phyloP scores from a whole-genome alignment of 2,329 filamentous ascomycete species.

The Fusarium lyarnte region DNA sequence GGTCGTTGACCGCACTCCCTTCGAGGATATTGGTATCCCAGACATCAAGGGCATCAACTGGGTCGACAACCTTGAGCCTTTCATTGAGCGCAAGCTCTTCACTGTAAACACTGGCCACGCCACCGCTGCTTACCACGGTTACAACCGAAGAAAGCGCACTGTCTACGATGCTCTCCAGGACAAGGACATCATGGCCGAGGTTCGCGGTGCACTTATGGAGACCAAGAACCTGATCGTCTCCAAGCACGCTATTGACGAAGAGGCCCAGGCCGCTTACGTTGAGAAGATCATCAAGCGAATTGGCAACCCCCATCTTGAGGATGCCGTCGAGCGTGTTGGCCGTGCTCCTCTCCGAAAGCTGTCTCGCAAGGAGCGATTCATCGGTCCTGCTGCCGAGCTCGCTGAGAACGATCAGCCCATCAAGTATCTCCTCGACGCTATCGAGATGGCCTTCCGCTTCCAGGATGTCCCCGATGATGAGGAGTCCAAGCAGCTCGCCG shows the following conservation, averaged over 20 bases:
- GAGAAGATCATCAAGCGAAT: constrained; percentile 93
- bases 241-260: constrained; percentile 81
- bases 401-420: constrained; percentile 81
- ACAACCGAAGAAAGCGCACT: constrained; percentile 84
- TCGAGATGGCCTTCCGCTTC: constrained; percentile 95
- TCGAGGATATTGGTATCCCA: constrained; percentile 72
- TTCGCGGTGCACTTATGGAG: constrained; percentile 82
- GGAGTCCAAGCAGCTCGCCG: constrained; percentile 85
- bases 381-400: constrained; percentile 89
- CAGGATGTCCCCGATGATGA: constrained; percentile 93
- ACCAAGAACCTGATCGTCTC: constrained; percentile 85
- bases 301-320: constrained; percentile 91
- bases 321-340: constrained; percentile 93
- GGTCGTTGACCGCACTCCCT: constrained; percentile 91
- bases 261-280: constrained; percentile 87
- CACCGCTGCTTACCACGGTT: constrained; percentile 94
- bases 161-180: constrained; percentile 91
- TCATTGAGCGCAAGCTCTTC: constrained; percentile 99
- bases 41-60: constrained; percentile 89
- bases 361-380: constrained; percentile 93
- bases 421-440: constrained; percentile 78
- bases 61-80: constrained; percentile 90
- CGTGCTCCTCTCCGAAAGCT: constrained; percentile 95
- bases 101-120: constrained; percentile 99
- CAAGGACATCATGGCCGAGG: constrained; percentile 79